Evolutionary conservation across 495 filamentous ascomycete genomes (phyloP), one percentile per base, ranked within the genome.

Genomic region (Echria macrotheca): DNA sequence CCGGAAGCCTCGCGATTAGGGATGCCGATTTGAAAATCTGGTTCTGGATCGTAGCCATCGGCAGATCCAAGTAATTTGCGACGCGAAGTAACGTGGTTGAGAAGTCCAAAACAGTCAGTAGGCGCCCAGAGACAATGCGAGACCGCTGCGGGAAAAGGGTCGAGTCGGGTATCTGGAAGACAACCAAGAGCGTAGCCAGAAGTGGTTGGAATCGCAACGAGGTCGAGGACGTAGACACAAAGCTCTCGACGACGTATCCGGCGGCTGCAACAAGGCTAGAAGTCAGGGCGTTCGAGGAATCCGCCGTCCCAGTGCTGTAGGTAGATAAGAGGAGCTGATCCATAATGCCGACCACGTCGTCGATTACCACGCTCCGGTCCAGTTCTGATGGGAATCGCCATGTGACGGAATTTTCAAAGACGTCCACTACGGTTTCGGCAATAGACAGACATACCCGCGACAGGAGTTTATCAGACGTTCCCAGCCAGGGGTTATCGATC

Each of bases 11-110:
- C 24, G 87, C 84, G 28, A 96, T 62, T 32, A 89, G 70, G 1
- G 86, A 83, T 1, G 83, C 76, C 6, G 78, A 77, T 56, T 89
- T 84, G 69, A 94, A 94, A 8, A 97, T 65, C 49, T 89, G 85
- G 15, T 77, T 75, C 60, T 94, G 86, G 3, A 97, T 72, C 22
- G 80, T 71, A 23, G 79, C 80, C 12, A 73, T 74, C 12, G 82
- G 69, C 40, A 68, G 68, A 17, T 79, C 77, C 41, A 86, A 66
- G 21, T 87, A 74, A 37, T 77, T 82, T 23, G 86, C 80, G 43
- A 87, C 75, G 49, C 82, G 77, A 5, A 94, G 65, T 23, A 95
- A 69, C 36, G 76, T 83, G 23, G 78, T 82, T 1, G 81, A 77
- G 47, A 96, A 82, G 12, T 61, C 63, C 5, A 95, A 69, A 1